Evolutionary conservation across 148 eudicot species (phyloP), one percentile per base, ranked within the genome.

Genomic region (Amaranthus cruentus): DNA sequence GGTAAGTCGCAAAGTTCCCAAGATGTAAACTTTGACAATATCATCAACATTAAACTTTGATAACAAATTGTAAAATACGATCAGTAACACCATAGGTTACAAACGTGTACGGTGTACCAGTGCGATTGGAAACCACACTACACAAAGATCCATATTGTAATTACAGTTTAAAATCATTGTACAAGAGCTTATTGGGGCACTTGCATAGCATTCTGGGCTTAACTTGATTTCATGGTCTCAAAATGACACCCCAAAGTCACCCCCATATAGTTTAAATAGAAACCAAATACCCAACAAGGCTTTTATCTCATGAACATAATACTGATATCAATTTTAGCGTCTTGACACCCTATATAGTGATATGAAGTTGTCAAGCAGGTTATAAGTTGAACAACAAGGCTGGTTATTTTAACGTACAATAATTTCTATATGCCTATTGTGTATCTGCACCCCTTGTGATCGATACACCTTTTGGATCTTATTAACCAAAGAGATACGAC

Each of bases 401-500:
- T 28, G 38, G 7, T 54, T 10, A 11, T 21, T n/a, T n/a, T n/a
- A n/a, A n/a, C n/a, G n/a, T n/a, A n/a, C n/a, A n/a, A n/a, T n/a
- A n/a, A n/a, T n/a, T n/a, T n/a, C n/a, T n/a, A n/a, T n/a, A n/a
- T n/a, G n/a, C n/a, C n/a, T n/a, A n/a, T n/a, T 51, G 52, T 73
- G 69, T 50, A 73, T 73, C 57, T 47, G 58, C 69, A 64, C 69
- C 76, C 69, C 61, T 63, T 74, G 65, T 6, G 68, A 59, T 49
- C 59, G 78, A 76, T 75, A 68, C 58, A 76, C 73, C 59, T 68
- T 76, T 76, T 58, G 59, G 54, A 75, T 75, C 77, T 75, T 75
- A 55, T 76, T 68, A 58, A 76, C 71, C 59, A 76, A 61, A 76
- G 57, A 68, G 54, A 69, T 76, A 76, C 42, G 73, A 58, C 78